Base-by-base conservation (phyloP, 2,329 filamentous ascomycete genomes). In the Botrytis cinerea region DNA sequence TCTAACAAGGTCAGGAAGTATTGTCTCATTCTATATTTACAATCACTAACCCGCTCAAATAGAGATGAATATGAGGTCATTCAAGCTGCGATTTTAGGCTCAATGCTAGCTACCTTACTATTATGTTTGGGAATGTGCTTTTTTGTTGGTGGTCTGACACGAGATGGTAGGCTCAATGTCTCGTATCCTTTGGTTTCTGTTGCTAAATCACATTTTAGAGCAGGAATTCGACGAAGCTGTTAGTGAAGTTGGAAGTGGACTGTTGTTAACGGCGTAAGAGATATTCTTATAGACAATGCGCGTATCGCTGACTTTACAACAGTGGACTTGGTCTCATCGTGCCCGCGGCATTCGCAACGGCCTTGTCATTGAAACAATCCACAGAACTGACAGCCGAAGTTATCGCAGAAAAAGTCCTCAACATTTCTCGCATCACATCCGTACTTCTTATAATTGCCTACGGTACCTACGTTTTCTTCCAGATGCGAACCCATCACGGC, bases 71-170 rank as follows among this genome's bases (percentile, higher is more conserved):
- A 91, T 74, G 85, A 87, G n/a, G 92, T 96, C 77, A 93, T 97
- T 78, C 89, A 93, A 80, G 93, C 93, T 71, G 93, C 94, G 40
- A 95, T 97, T 72, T 84, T 97, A 0, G 93, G 94, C 51, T 95
- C 93, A 0, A 92, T 97, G 62, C 82, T 97, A 48, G 93, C 94
- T 20, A 97, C 94, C 46, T 87, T 96, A 83, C 83, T 97, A 62
- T 85, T 97, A 1, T 97, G 93, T 77, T 83, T 97, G 40, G 94
- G 94, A 0, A 80, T 91, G 70, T 96, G 93, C 81, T 97, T 97
- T 84, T 89, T 95, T 75, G 87, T 90, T 35, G 93, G 93, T 59
- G 93, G 94, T 14, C 76, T 95, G 51, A 85, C 86, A 71, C 88
- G 90, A 46, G 86, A 92, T 9, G 72, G 72, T 73, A 69, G n/a